Evolutionary conservation across 257 asterid species (phyloP).

Genomic region (Echites panduratus): DNA sequence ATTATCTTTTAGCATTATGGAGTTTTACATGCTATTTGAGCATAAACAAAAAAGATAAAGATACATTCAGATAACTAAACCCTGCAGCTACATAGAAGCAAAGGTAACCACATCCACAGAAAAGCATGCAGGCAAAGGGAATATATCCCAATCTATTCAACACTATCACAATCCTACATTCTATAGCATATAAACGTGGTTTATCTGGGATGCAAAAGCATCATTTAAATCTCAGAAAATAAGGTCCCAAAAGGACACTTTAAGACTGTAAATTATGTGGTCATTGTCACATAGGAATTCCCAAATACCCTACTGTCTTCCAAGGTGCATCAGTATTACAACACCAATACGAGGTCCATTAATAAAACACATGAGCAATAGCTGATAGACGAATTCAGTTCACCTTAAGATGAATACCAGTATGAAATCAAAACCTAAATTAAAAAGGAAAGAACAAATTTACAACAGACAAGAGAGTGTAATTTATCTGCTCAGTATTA

Average conservation of each 20-base stretch:
- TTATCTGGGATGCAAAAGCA: no score
- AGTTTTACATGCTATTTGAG: background rate
- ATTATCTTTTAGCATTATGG: background rate
- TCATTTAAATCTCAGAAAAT: no score
- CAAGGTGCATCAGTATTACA: background rate
- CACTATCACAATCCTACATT: background rate
- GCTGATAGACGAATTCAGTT: background rate
- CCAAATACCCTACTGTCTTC: background rate
- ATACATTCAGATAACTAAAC: background rate
- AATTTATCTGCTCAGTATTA: background rate
- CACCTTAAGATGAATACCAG: background rate
- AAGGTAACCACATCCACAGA: background rate
- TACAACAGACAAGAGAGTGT: background rate
- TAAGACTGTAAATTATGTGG: no score
- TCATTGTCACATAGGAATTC: no score
- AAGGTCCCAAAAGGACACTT: no score
- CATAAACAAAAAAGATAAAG: background rate
- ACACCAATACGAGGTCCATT: background rate
- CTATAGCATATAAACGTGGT: background rate
- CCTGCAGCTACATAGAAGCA: background rate
- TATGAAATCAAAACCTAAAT: background rate
- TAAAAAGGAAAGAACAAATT: background rate
- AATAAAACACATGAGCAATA: background rate
- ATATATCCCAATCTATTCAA: background rate
- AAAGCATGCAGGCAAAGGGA: no score